Percentiles rank a stretch among this genome's conserved stretches.
Conservation (phyloP, 108 stramenopile species). For the Fragilaria crotonensis region DNA sequence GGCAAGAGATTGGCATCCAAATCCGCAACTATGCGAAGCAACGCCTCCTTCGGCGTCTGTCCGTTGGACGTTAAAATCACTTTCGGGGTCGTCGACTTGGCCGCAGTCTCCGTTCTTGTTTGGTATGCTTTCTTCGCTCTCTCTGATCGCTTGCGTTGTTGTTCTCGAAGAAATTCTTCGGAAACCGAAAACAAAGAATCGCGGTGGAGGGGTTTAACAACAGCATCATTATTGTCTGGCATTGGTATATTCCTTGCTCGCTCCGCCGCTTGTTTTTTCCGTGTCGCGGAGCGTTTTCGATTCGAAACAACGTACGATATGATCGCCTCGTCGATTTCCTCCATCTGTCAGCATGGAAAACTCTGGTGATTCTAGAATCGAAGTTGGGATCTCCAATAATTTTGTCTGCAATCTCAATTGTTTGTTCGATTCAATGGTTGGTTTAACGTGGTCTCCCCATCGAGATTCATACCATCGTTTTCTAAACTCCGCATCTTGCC, state of each 20-base stretch:
- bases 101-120: slow-evolving; percentile 36
- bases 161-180: slow-evolving; percentile 15
- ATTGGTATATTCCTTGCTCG: slow-evolving; percentile 1
- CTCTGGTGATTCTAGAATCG: slow-evolving; percentile 36
- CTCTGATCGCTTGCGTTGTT: slow-evolving; percentile 37
- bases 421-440: slow-evolving; percentile 11
- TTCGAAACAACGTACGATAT: slow-evolving; percentile 32
- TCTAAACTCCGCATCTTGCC: slow-evolving; percentile 60
- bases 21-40: slow-evolving; percentile 41
- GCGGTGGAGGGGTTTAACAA: not conserved
- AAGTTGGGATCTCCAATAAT: slow-evolving; percentile 1
- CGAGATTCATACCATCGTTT: slow-evolving; percentile 60
- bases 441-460: slow-evolving; percentile 42
- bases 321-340: slow-evolving; percentile 59
- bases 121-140: slow-evolving; percentile 48
- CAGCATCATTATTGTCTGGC: not conserved
- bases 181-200: slow-evolving; percentile 12
- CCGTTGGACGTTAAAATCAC: slow-evolving; percentile 11
- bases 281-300: slow-evolving; percentile 15
- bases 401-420: slow-evolving; percentile 21
- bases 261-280: slow-evolving; percentile 7
- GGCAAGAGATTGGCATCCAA: slow-evolving; percentile 41
- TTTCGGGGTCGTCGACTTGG: not conserved
- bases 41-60: slow-evolving; percentile 38
- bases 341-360: slow-evolving; percentile 50